Conservation (phyloP, 2,329 filamentous ascomycete genomes). For the Diaporthe humulicola region DNA sequence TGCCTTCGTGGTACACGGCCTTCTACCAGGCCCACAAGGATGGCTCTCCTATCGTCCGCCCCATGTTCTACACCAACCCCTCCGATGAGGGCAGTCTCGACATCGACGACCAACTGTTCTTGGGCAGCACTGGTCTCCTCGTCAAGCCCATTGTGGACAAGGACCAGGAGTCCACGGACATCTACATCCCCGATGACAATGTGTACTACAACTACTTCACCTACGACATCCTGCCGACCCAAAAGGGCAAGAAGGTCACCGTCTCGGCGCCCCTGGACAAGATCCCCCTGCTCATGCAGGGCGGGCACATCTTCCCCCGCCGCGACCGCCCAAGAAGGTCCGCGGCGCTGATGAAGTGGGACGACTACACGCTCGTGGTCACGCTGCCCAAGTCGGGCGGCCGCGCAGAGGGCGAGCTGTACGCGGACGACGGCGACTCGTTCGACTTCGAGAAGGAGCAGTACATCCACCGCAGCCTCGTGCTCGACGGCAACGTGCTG, state of each 20-base stretch:
- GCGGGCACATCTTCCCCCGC: constrained; percentile 91
- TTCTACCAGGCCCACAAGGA: constrained; percentile 90
- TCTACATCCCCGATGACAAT: constrained; percentile 91
- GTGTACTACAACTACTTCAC: constrained; percentile 97
- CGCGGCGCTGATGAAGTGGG: constrained; percentile 89
- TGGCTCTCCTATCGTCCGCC: constrained; percentile 88
- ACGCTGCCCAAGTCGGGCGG: constrained; percentile 76
- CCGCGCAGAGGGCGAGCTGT: constrained; percentile 80
- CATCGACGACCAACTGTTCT: constrained; percentile 93
- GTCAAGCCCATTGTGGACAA: constrained; percentile 90
- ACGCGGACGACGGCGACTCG: constrained; percentile 93
- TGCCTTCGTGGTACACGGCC: constrained; percentile 96
- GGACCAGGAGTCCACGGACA: constrained; percentile 77
- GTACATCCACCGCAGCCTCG: constrained; percentile 88
- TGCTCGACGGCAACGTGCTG: constrained; percentile 72
- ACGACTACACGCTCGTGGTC: constrained; percentile 94
- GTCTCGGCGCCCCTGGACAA: constrained; percentile 85
- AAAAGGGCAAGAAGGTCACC: constrained; percentile 77
- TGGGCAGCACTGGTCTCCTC: constrained; percentile 90
- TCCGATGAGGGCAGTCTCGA: constrained; percentile 87
- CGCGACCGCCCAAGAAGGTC: constrained; percentile 90
- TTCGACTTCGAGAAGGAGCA: constrained; percentile 90
- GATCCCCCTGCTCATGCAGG: constrained; percentile 91
- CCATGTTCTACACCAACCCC: constrained; percentile 94
- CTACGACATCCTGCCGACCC: constrained; percentile 78